Conservation (phyloP, 441 rosid species). For the Erodium texanum region DNA sequence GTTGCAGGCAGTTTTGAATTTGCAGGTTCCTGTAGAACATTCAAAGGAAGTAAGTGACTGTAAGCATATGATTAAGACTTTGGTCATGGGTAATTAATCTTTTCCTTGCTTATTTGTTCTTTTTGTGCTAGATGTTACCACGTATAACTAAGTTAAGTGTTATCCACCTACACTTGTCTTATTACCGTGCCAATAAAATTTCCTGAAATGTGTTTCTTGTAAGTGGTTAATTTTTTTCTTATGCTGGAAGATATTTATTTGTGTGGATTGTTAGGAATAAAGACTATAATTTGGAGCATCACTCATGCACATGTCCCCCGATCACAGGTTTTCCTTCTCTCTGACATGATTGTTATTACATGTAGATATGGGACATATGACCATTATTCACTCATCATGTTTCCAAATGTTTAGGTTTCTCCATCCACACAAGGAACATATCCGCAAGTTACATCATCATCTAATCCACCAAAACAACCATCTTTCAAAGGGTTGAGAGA, state of each 20-base stretch:
- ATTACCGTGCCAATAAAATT: background rate
- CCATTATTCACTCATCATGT: slow-evolving; percentile 14
- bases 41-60: slow-evolving; percentile 96
- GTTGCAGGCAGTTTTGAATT: slow-evolving; percentile 90
- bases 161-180: slow-evolving; percentile 10
- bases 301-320: slow-evolving; percentile 93
- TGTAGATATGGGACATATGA: slow-evolving; percentile 10
- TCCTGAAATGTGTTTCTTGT: slow-evolving; percentile 3
- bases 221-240: slow-evolving; percentile 1
- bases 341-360: slow-evolving; percentile 7
- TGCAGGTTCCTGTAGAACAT: slow-evolving; percentile 95
- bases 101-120: slow-evolving; percentile 11
- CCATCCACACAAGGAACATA: slow-evolving; percentile 52
- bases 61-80: slow-evolving; percentile 89
- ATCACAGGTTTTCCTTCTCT: slow-evolving; percentile 51
- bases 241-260: slow-evolving; percentile 16
- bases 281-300: slow-evolving; percentile 95
- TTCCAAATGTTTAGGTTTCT: slow-evolving; percentile 36
- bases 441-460: slow-evolving; percentile 53
- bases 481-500: slow-evolving; percentile 90
- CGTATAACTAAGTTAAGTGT: background rate
- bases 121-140: background rate
- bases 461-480: slow-evolving; percentile 49
- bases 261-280: slow-evolving; percentile 67
- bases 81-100: slow-evolving; percentile 81